Evolutionary conservation across 805 yeast species (phyloP).

Genomic region (Candida orba): DNA sequence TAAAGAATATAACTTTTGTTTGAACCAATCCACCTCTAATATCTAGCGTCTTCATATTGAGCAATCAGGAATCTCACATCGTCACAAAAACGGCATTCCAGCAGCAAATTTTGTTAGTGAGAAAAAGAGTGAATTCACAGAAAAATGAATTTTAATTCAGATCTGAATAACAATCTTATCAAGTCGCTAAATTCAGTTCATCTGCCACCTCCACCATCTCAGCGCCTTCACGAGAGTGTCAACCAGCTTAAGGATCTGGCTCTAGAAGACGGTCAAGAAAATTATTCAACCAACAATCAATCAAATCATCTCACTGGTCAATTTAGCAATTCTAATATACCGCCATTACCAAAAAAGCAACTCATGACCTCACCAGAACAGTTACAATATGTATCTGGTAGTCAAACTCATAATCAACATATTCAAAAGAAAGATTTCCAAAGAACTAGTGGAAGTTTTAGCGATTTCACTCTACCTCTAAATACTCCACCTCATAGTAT

Average conservation of each 20-base stretch:
- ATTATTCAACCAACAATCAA: too few relatives aligned
- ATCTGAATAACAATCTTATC: constrained; percentile 26
- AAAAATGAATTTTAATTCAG: constrained; percentile 13
- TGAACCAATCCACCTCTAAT: too few relatives aligned
- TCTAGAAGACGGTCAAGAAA: too few relatives aligned
- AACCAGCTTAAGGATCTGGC: not conserved
- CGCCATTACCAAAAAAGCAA: not conserved
- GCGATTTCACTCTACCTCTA: constrained; percentile 14
- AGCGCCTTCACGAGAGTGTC: constrained; percentile 3
- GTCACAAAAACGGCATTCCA: not conserved
- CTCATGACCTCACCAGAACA: not conserved
- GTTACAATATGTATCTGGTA: not conserved
- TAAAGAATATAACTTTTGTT: not conserved
- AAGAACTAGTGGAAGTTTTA: constrained; percentile 5
- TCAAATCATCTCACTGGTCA: not conserved
- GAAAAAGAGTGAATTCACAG: not conserved
- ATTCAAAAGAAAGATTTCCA: not conserved
- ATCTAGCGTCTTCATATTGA: too few relatives aligned
- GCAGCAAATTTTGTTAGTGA: not conserved
- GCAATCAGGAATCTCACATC: too few relatives aligned
- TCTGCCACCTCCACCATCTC: constrained; percentile 33
- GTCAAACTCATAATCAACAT: too few relatives aligned
- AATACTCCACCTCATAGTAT: constrained; percentile 25
- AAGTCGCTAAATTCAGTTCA: constrained; percentile 33
- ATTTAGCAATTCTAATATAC: not conserved